Base-by-base conservation (phyloP, 2,329 filamentous ascomycete species). In the Aspergillus persii region DNA sequence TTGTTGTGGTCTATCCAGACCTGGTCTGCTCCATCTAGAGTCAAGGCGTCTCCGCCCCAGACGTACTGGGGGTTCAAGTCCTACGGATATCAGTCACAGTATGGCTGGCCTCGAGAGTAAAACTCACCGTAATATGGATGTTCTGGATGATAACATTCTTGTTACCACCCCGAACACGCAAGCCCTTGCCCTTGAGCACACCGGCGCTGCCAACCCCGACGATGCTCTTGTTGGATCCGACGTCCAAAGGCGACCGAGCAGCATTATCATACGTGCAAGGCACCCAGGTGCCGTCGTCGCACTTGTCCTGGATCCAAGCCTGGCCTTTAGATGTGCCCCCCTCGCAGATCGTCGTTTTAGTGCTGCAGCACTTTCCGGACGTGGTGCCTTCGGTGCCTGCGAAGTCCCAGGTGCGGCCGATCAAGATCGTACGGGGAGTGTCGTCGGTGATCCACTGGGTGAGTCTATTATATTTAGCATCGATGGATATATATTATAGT, bases 11-110 rank as follows among this genome's bases (percentile, higher is more conserved):
- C 81, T 61, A 83, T 79, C 81, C 82, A 83, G 66, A 77, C 62
- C 61, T 71, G 50, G 52, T 74, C 72, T 12, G 76, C 69, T 48
- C 77, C 74, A 57, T 83, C 74, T 6, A 86, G 70, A 46, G 81
- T 83, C 68, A 86, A 83, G 44, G 80, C 84, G 68, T 86, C 84
- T 55, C 83, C 84, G 56, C 84, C 84, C 84, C 84, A 86, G 65
- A 86, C 82, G 66, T 84, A 83, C 69, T 82, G 67, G 15, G 83
- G 79, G 76, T 86, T 86, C 52, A 86, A 72, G 84, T 86, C 54
- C 64, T 66, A 47, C 2, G n/a, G 49, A 11, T 41, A 41, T 53
- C 27, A 56, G 52, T 36, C 30, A 50, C 26, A 5, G 2, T 2
- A 36, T 15, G 9, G 1, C 15, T 36, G 33, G 9, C 31, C 4